Evolutionary conservation across 805 yeast genomes (phyloP), one percentile per base, ranked within the genome.

Genomic region (Pichia deserticola): DNA sequence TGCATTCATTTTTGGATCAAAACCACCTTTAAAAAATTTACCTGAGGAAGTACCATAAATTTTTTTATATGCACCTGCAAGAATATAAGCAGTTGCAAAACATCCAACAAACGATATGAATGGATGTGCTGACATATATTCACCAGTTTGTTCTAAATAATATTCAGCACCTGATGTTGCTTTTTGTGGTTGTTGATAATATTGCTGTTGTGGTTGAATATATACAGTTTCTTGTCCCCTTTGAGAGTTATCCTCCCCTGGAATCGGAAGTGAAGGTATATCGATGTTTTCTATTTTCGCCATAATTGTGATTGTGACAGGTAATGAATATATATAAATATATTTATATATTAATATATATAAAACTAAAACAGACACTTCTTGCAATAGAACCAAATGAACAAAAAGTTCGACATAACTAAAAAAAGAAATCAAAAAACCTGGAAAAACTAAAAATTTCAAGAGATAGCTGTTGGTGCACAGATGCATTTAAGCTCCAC

Each of bases 1-100:
- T 42, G 90, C 83, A 51, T 78, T 76, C 96, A 92, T 89, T 66
- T 92, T 93, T n/a, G 79, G 66, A 36, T 90, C 97, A 68, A 92
- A 92, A 1, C 96, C 88, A 50, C 98, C 99, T 64, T 82, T 88
- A 63, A 75, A 71, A 61, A 82, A 92, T 25, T 84, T 80, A 55
- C 80, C 78, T 50, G 74, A 72, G 27, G 77, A 63, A 38, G 88
- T 85, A n/a, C 89, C 85, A 54, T 81, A 84, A 38, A 72, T 67
- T 54, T 75, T 78, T 64, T 82, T 85, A 65, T 82, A 77, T 11
- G 79, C 67, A 4, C 90, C 90, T 3, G 90, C 84, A 20, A 76
- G 74, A 47, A 81, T 73, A 59, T 84, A 85, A 0, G 79, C 78
- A 4, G 79, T 69, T 5, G 83, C 78, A 54, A 84, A 78, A 0